Percentiles rank a stretch among this genome's conserved stretches.
phyloP scores from a whole-genome alignment of 805 yeast species.

The Saccharomycopsis oosterbeekiorum region DNA sequence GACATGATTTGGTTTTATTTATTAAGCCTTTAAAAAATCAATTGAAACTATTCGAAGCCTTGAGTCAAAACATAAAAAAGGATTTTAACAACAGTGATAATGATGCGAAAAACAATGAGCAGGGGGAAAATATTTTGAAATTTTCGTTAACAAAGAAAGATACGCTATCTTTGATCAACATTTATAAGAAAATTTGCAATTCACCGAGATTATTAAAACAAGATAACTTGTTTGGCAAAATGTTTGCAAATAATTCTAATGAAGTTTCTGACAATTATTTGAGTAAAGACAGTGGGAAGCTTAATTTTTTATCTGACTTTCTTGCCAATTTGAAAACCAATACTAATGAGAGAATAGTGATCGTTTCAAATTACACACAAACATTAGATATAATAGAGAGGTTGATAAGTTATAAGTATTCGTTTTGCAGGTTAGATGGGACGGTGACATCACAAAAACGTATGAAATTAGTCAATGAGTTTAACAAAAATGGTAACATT shows the following conservation, averaged over 20 bases:
- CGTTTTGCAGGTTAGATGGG: constrained; percentile 67
- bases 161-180: constrained; percentile 59
- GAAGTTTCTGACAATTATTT: background rate
- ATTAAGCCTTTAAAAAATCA: constrained; percentile 68
- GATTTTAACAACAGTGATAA: constrained; percentile 25
- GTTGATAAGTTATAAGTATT: background rate
- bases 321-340: constrained; percentile 36
- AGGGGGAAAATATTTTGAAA: constrained; percentile 16
- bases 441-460: constrained; percentile 61
- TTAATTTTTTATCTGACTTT: constrained; percentile 47
- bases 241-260: constrained; percentile 17
- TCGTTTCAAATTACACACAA: constrained; percentile 82
- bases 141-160: constrained; percentile 25
- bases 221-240: constrained; percentile 34
- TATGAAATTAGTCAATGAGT: constrained; percentile 53
- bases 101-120: constrained; percentile 19
- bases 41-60: constrained; percentile 40
- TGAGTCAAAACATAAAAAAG: constrained; percentile 30
- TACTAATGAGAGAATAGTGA: constrained; percentile 64
- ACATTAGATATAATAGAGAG: constrained; percentile 70
- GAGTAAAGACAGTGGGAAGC: constrained; percentile 45
- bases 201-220: constrained; percentile 55
- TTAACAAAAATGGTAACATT: constrained; percentile 38
- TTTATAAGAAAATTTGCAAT: constrained; percentile 74
- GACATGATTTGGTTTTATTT: constrained; percentile 67